Evolutionary conservation across 306 rosid species (phyloP), one percentile per base, ranked within the genome.

Genomic region (Prunus davidiana): DNA sequence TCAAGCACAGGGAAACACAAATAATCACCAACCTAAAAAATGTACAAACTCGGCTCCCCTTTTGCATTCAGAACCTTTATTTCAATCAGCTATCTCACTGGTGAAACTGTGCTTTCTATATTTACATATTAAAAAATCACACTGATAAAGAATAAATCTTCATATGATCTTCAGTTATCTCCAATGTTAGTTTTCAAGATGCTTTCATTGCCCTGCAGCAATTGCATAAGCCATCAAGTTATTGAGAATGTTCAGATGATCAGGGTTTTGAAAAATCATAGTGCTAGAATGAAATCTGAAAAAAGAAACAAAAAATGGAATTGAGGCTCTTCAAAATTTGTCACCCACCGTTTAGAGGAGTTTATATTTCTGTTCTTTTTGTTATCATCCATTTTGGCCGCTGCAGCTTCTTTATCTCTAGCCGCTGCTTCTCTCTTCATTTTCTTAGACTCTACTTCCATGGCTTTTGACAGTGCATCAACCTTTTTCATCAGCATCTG

Each of bases 391-490:
- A 81, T 15, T 81, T 89, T 88, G 64, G 71, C 75, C 64, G 89
- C 80, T 52, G 91, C 84, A 69, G 89, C 84, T 76, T 92, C 99
- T 79, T 83, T 92, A 70, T 90, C 97, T 81, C 91, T 92, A 41
- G 93, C 88, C 71, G 89, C 90, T 28, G 90, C 87, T 87, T 95
- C 97, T 87, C 97, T 87, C 85, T 84, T 95, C 89, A 83, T 77
- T 86, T 90, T 92, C 91, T 95, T 95, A 24, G 88, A 88, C 85
- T 92, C 97, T 54, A 88, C 75, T 82, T 92, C 99, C 78, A 88
- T 90, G 62, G 99, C 82, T 77, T 92, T 95, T 76, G 96, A 86
- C 67, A 92, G 71, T 55, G 93, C 91, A 62, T 92, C 96, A 30
- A 92, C 93, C 87, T 89, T 95, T 86, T 89, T 95, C 67, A 74